These are phyloP conservation scores for Spiraea crenata DNA, from an alignment of 331 rosid species.

Conservation along the genomic window DNA sequence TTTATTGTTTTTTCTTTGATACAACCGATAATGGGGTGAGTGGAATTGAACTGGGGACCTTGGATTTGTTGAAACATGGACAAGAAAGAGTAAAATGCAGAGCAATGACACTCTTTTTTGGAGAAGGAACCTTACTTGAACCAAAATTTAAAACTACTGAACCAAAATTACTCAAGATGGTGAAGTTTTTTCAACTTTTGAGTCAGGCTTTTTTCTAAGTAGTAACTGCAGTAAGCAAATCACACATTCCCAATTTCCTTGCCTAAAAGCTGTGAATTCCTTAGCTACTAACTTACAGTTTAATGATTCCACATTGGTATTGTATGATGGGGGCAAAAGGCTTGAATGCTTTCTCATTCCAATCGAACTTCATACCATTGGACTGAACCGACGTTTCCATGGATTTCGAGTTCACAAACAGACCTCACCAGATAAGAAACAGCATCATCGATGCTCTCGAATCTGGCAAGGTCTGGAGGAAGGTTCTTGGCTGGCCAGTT, in stretches of 20 bases:
- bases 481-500: conserved; percentile 73
- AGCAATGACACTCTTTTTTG: background rate
- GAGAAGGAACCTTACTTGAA: background rate
- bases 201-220: background rate
- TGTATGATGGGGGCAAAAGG: background rate
- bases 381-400: conserved; percentile 70
- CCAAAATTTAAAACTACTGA: background rate
- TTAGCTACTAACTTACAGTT: background rate
- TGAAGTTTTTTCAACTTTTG: background rate
- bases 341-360: conserved; percentile 29
- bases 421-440: conserved; percentile 68
- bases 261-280: background rate
- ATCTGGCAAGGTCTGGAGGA: conserved; percentile 79
- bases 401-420: conserved; percentile 84
- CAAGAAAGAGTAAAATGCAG: background rate
- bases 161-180: background rate
- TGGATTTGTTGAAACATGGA: conserved; percentile 1
- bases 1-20: too few species aligned
- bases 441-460: conserved; percentile 65
- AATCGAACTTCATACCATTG: conserved; percentile 89
- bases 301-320: background rate
- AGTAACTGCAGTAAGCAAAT: background rate
- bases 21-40: too few species aligned
- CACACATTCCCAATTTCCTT: background rate
- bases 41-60: background rate